These are phyloP conservation scores for Orobanche coerulescens DNA, from an alignment of 257 asterid genomes.

Conservation along the genomic window DNA sequence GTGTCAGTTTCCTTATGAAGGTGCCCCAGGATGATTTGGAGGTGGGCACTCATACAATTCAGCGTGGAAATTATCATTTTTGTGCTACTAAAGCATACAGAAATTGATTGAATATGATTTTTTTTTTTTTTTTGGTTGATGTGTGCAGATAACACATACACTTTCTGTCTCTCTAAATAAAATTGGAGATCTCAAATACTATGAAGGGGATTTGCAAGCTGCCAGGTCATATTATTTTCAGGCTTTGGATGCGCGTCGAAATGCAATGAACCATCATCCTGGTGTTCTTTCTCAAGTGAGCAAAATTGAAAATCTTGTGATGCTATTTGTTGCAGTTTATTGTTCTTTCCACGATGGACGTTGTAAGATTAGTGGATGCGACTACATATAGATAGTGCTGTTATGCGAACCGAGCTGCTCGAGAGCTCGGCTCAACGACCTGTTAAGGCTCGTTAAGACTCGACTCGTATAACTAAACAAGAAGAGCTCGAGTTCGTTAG, in stretches of 20 bases:
- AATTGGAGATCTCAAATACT: conserved; percentile 89
- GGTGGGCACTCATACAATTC: conserved; percentile 31
- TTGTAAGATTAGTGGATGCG: neutral
- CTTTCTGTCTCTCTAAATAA: conserved; percentile 88
- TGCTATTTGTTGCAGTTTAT: conserved; percentile 14
- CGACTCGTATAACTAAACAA: too few species aligned
- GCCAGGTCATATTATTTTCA: conserved; percentile 66
- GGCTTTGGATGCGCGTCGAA: conserved; percentile 86
- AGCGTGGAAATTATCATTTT: neutral
- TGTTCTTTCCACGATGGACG: neutral
- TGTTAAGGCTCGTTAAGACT: too few species aligned
- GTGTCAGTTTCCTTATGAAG: conserved; percentile 63
- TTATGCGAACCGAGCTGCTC: too few species aligned
- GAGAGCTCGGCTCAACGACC: too few species aligned
- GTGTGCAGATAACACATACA: conserved; percentile 71
- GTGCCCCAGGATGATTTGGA: conserved; percentile 72
- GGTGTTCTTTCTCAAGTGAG: conserved; percentile 69
- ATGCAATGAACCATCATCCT: conserved; percentile 45
- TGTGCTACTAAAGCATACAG: neutral
- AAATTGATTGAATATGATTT: conserved; percentile 10
- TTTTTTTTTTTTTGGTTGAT: neutral
- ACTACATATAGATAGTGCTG: too few species aligned
- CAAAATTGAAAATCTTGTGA: conserved; percentile 6
- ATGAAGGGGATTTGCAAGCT: conserved; percentile 74
- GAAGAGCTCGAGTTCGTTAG: too few species aligned